Conservation (phyloP, 75 land plant genomes). For the Cryptomeria japonica region DNA sequence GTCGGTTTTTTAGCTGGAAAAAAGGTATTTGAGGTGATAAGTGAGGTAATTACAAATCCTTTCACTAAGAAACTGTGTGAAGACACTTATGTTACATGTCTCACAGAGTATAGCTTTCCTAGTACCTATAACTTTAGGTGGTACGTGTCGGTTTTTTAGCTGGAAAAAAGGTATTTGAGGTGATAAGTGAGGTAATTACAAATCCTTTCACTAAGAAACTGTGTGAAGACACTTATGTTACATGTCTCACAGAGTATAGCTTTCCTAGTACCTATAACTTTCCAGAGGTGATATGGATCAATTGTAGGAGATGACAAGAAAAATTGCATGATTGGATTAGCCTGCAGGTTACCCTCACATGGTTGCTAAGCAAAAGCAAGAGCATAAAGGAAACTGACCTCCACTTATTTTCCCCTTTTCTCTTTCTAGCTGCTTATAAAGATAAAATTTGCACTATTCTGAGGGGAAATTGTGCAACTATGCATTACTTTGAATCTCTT, state of each 20-base stretch:
- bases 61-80: not conserved
- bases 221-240: not conserved
- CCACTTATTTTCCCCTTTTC: not conserved
- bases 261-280: not conserved
- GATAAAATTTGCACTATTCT: too few species aligned
- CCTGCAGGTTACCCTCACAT: not conserved
- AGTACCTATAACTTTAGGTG: not conserved
- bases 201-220: not conserved
- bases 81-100: not conserved
- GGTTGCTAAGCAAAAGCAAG: not conserved
- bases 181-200: not conserved
- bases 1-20: not conserved
- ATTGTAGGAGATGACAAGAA: not conserved
- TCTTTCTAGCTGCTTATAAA: not conserved
- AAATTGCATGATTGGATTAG: not conserved
- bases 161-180: not conserved
- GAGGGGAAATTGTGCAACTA: not conserved
- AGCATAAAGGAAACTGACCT: not conserved
- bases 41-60: not conserved
- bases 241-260: not conserved
- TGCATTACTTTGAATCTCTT: not conserved
- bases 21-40: not conserved
- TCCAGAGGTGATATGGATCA: too few species aligned
- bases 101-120: not conserved
- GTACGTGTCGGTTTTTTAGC: not conserved